Evolutionary conservation across 1,284 basidiomycete species (phyloP).

Genomic region (Tilletia caries): DNA sequence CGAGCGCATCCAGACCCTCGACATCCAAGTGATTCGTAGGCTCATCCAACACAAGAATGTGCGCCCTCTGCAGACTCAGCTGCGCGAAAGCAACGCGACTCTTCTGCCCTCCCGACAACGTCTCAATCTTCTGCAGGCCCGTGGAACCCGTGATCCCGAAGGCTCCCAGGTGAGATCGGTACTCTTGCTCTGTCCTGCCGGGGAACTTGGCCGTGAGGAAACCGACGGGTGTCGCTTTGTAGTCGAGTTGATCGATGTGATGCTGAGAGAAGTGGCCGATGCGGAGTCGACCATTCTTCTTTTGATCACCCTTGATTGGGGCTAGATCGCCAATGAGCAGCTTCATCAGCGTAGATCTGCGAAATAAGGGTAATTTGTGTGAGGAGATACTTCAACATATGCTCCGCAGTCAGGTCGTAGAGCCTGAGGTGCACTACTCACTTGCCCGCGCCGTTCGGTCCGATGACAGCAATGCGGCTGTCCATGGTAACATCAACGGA

Average conservation of each 20-base stretch:
- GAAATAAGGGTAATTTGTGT: neutral
- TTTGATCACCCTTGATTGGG: slow-evolving; percentile 76
- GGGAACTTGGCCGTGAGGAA: slow-evolving; percentile 89
- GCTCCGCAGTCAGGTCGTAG: neutral
- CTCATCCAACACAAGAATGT: slow-evolving; percentile 95
- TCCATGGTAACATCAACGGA: slow-evolving; percentile 70
- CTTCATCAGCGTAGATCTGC: slow-evolving; percentile 97
- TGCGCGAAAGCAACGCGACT: slow-evolving; percentile 91
- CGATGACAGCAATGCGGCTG: slow-evolving; percentile 46
- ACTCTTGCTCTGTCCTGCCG: slow-evolving; percentile 93
- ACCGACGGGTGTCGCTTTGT: slow-evolving; percentile 80
- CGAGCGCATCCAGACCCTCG: slow-evolving; percentile 85
- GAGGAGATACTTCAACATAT: no score
- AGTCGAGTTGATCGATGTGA: slow-evolving; percentile 87
- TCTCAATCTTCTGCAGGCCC: slow-evolving; percentile 71
- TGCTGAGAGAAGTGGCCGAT: slow-evolving; percentile 65
- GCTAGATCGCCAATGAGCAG: slow-evolving; percentile 84
- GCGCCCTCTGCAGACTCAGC: slow-evolving; percentile 83
- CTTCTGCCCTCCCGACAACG: slow-evolving; percentile 82
- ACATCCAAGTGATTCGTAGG: slow-evolving; percentile 96
- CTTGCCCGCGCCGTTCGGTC: slow-evolving; percentile 50
- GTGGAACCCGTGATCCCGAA: slow-evolving; percentile 98
- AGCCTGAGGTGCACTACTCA: slow-evolving; percentile 3
- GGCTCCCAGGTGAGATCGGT: slow-evolving; percentile 88
- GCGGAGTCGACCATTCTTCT: slow-evolving; percentile 82